Evolutionary conservation across 805 yeast genomes (phyloP).

Genomic region (Torulaspora quercuum): DNA sequence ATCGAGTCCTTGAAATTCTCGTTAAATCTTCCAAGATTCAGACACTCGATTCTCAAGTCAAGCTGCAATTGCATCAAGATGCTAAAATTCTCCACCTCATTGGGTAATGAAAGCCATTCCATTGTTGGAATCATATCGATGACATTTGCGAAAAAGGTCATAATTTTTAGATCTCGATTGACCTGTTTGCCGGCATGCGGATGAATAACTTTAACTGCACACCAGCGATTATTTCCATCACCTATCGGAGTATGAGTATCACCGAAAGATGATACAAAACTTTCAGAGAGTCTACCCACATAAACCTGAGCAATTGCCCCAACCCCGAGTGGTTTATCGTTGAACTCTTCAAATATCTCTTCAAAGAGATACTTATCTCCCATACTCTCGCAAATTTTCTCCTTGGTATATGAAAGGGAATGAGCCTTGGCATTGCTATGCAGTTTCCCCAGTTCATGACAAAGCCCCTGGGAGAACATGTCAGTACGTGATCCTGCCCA

Average conservation of each 20-base stretch:
- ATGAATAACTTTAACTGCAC: constrained; percentile 90
- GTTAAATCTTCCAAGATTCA: constrained; percentile 69
- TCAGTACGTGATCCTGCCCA: constrained; percentile 99
- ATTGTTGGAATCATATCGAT: constrained; percentile 81
- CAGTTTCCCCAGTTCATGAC: constrained; percentile 67
- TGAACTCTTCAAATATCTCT: constrained; percentile 76
- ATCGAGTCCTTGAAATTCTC: constrained; percentile 55
- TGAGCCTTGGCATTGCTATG: constrained; percentile 86
- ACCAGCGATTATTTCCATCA: constrained; percentile 44
- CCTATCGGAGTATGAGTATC: constrained; percentile 12
- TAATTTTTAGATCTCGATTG: constrained; percentile 75
- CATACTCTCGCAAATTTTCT: constrained; percentile 57
- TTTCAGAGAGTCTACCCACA: constrained; percentile 57
- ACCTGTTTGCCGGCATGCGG: constrained; percentile 75
- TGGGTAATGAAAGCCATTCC: constrained; percentile 97
- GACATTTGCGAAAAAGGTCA: constrained; percentile 71
- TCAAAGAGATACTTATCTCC: constrained; percentile 49
- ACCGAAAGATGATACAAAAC: constrained; percentile 38
- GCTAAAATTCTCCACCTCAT: constrained; percentile 86
- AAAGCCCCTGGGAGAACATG: constrained; percentile 74
- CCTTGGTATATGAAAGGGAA: constrained; percentile 55
- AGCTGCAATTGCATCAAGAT: constrained; percentile 83
- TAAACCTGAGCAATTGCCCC: constrained; percentile 99
- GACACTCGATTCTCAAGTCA: constrained; percentile 85
- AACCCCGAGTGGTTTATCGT: constrained; percentile 80